A percentile compares a stretch with the other conserved stretches of the same genome.
Conservation (phyloP, 306 rosid genomes). For the Hippophae rhamnoides region DNA sequence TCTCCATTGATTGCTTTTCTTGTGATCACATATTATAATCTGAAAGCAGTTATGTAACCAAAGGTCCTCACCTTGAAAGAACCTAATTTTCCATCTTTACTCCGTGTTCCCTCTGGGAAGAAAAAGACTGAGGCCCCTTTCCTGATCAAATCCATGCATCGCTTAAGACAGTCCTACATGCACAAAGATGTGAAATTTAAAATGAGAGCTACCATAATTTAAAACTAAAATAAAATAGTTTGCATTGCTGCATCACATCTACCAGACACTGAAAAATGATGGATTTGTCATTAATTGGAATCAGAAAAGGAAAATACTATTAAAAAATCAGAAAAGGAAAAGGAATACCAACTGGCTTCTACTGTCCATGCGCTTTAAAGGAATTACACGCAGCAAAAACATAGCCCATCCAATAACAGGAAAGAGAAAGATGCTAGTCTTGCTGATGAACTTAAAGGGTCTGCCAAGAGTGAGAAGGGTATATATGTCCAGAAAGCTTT, state of each 20-base stretch:
- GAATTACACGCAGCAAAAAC: constrained; percentile 77
- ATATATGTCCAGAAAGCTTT: constrained; percentile 89
- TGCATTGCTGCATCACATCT: too few species aligned
- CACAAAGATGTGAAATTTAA: constrained; percentile 15
- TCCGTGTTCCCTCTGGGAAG: constrained; percentile 97
- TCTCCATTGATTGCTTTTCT: not conserved
- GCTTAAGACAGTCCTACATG: constrained; percentile 68
- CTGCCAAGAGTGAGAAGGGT: constrained; percentile 81
- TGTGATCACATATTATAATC: not conserved
- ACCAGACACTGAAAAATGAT: too few species aligned
- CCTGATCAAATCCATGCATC: constrained; percentile 68
- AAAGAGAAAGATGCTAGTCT: constrained; percentile 81
- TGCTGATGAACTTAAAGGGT: constrained; percentile 89
- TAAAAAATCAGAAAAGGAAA: constrained; percentile 7
- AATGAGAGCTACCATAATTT: not conserved
- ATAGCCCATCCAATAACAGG: constrained; percentile 97
- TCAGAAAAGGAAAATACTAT: too few species aligned
- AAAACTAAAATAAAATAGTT: too few species aligned
- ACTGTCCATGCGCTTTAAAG: constrained; percentile 85
- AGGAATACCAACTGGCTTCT: constrained; percentile 85
- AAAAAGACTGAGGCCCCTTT: constrained; percentile 86
- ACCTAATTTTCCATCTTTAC: constrained; percentile 76
- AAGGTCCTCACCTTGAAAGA: constrained; percentile 66
- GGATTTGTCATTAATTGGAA: too few species aligned
- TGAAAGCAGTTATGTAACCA: not conserved